Percentiles rank a stretch among this genome's conserved stretches.
Conservation (phyloP, 2,329 filamentous ascomycete species). For the Trichoderma koningiopsis region DNA sequence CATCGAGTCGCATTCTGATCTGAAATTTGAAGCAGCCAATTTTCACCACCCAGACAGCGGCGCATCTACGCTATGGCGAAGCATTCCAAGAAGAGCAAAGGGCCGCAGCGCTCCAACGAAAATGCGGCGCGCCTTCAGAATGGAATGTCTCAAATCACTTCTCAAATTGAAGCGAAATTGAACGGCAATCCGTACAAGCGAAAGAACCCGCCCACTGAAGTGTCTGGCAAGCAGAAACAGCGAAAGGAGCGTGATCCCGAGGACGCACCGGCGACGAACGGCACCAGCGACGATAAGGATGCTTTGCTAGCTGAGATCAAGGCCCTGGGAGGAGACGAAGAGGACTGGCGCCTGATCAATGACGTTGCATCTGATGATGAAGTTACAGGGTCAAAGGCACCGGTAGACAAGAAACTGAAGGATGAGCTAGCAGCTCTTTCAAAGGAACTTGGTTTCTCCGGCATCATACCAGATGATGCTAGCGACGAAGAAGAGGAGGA, state of each 20-base stretch:
- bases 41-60: not conserved
- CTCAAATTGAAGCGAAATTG: constrained; percentile 59
- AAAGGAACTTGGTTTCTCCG: constrained; percentile 44
- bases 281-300: constrained; percentile 37
- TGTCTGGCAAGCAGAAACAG: constrained; percentile 38
- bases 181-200: constrained; percentile 47
- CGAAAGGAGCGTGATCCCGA: constrained; percentile 44
- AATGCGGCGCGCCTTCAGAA: constrained; percentile 49
- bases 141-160: constrained; percentile 56
- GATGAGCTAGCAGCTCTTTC: constrained; percentile 43
- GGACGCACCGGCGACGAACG: constrained; percentile 32
- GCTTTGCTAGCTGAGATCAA: constrained; percentile 63
- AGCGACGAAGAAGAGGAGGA: constrained; percentile 42
- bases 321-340: constrained; percentile 65
- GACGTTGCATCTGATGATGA: constrained; percentile 51
- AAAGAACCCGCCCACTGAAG: constrained; percentile 46
- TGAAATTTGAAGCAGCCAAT: constrained; percentile 7
- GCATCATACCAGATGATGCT: constrained; percentile 40
- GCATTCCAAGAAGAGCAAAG: constrained; percentile 43
- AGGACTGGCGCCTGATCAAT: constrained; percentile 63
- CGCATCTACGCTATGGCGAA: constrained; percentile 38
- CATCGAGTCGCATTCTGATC: constrained; percentile 6
- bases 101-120: constrained; percentile 32
- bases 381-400: constrained; percentile 37
- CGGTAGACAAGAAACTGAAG: constrained; percentile 46